phyloP scores from a whole-genome alignment of 441 rosid species.

The Lagerstroemia fauriei region DNA sequence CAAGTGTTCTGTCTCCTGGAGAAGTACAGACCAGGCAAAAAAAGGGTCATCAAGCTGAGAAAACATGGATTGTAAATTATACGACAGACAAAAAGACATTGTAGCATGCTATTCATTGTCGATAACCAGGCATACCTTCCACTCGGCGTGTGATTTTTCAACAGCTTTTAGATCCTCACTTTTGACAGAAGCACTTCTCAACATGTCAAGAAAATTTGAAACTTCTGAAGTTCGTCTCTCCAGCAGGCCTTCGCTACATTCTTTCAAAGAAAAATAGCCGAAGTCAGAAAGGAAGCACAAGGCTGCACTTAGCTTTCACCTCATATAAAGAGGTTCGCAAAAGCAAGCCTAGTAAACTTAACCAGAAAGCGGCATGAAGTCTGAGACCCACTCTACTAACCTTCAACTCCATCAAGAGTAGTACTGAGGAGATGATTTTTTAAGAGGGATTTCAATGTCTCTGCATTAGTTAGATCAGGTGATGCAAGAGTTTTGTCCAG shows the following conservation, averaged over 20 bases:
- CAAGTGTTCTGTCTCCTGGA: background rate
- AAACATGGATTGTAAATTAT: background rate
- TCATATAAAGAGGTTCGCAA: background rate
- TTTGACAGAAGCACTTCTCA: constrained; percentile 70
- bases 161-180: constrained; percentile 40
- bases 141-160: constrained; percentile 53
- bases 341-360: background rate
- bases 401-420: constrained; percentile 45
- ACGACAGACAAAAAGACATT: background rate
- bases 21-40: background rate
- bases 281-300: constrained; percentile 26
- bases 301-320: constrained; percentile 12
- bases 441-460: constrained; percentile 56
- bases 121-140: constrained; percentile 65
- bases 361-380: background rate
- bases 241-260: constrained; percentile 47
- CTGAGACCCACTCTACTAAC: constrained; percentile 34
- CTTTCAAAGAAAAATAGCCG: constrained; percentile 36
- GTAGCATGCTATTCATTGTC: background rate
- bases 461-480: constrained; percentile 58
- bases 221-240: constrained; percentile 62
- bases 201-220: constrained; percentile 71
- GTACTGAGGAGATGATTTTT: constrained; percentile 55
- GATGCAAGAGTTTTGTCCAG: constrained; percentile 72
- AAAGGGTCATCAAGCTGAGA: background rate